These are phyloP conservation scores for Spinellus fusiger DNA, from an alignment of 192 early-diverging fungal genomes.

Conservation along the genomic window DNA sequence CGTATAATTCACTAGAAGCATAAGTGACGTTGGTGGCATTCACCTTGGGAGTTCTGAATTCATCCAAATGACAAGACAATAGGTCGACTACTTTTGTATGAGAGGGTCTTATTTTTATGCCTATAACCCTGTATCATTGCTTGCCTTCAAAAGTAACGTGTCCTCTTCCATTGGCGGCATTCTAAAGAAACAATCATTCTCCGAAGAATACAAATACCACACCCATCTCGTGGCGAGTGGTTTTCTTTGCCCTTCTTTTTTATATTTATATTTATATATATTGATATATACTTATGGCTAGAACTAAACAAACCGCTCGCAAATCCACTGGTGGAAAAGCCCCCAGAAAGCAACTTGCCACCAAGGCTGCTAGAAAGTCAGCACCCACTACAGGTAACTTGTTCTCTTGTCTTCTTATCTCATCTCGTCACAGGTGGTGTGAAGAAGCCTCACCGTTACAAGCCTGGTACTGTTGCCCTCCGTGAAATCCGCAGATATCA, in stretches of 20 bases:
- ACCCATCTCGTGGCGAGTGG: background rate
- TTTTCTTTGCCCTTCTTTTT: slow-evolving; percentile 11
- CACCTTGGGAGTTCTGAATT: too few relatives aligned
- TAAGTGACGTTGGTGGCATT: background rate
- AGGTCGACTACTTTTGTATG: too few relatives aligned
- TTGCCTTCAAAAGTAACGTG: too few relatives aligned
- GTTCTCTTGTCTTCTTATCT: background rate
- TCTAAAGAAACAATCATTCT: too few relatives aligned
- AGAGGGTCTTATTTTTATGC: too few relatives aligned
- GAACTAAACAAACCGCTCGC: slow-evolving; percentile 91
- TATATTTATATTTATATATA: background rate
- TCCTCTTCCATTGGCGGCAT: too few relatives aligned
- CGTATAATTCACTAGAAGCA: too few relatives aligned
- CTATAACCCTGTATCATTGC: too few relatives aligned
- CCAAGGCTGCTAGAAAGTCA: slow-evolving; percentile 95
- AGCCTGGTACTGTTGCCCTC: slow-evolving; percentile 85
- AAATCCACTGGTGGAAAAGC: slow-evolving; percentile 99
- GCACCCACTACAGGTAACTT: slow-evolving; percentile 67
- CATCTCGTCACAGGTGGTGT: slow-evolving; percentile 59
- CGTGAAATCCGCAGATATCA: slow-evolving; percentile 93
- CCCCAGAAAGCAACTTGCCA: slow-evolving; percentile 93
- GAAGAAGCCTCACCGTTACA: slow-evolving; percentile 86
- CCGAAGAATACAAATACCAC: background rate
- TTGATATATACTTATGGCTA: too few relatives aligned
- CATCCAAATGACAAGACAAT: too few relatives aligned